Evolutionary conservation across 257 asterid species (phyloP), one percentile per base, ranked within the genome.

Genomic region (Lantana camara): DNA sequence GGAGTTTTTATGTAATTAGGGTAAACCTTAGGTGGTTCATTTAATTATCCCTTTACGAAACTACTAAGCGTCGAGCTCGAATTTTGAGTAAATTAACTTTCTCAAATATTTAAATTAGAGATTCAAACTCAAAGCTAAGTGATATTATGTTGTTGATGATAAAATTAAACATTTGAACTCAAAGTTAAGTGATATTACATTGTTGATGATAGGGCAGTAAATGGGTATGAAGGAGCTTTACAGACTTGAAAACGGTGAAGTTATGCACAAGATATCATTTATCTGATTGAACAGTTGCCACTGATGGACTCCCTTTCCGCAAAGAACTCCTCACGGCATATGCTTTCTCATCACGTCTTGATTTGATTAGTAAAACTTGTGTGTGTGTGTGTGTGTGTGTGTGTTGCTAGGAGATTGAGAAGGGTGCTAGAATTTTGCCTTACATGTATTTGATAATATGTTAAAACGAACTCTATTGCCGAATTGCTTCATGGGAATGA

Each of bases 241-340:
- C 70, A 40, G 51, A 51, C 52, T 14, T 64, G 50, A 55, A 45
- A 52, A 71, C n/a, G n/a, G 61, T 27, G 32, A 27, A 27, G 32
- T 27, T 27, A 27, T 27, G 32, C 5, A 27, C 5, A 27, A 27
- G 32, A 27, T 27, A 2, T 27, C 17, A 13, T 42, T 27, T n/a
- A n/a, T 49, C 56, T 22, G 3, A 20, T 49, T 21, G 56, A 21
- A 19, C 15, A 22, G 16, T 75, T 65, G 77, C 41, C 64, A 79
- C 84, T 29, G 95, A 89, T 64, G 97, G 98, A 53, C 79, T 69
- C 23, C 96, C 96, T 60, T 87, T 85, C 68, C 95, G 93, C 51
- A 85, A 38, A 77, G 76, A 89, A 60, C 89, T 89, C 53, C 84
- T 85, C 19, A 87, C 97, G 3, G 91, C 97, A 95, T 92, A 60